Conservation (phyloP, 2,329 filamentous ascomycete genomes). For the Sporothrix euskadiensis region DNA sequence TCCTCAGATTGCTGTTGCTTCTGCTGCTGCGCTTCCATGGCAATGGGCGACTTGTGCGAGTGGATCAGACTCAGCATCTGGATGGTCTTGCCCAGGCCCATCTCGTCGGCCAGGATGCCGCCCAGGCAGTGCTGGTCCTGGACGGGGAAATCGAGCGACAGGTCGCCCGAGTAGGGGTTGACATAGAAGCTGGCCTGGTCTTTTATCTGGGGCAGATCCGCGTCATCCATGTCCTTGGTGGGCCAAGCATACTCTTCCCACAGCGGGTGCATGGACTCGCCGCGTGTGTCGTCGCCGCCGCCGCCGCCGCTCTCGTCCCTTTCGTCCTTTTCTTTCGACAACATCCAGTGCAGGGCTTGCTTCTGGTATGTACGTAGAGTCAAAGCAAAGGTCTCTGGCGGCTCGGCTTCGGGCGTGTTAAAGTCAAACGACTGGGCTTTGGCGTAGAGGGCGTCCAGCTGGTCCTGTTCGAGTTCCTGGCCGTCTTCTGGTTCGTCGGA, state of each 20-base stretch:
- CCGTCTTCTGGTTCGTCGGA: constrained; percentile 77
- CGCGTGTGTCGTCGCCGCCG: constrained; percentile 50
- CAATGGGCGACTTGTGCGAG: constrained; percentile 67
- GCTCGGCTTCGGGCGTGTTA: constrained; percentile 81
- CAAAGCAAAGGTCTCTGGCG: constrained; percentile 78
- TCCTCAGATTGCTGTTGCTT: constrained; percentile 25
- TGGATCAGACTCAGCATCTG: constrained; percentile 96
- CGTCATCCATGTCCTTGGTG: constrained; percentile 79
- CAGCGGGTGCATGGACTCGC: constrained; percentile 83
- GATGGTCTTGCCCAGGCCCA: constrained; percentile 97
- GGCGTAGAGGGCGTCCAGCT: constrained; percentile 88
- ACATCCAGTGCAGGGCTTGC: constrained; percentile 95
- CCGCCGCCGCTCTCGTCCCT: constrained; percentile 60
- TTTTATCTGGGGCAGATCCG: constrained; percentile 65
- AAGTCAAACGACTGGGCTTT: constrained; percentile 98
- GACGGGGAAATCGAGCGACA: constrained; percentile 85
- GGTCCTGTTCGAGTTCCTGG: constrained; percentile 89
- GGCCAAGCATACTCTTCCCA: constrained; percentile 98
- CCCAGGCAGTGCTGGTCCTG: constrained; percentile 95
- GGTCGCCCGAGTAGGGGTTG: constrained; percentile 93
- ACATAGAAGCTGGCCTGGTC: constrained; percentile 81
- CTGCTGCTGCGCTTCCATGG: constrained; percentile 43
- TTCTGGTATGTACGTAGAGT: constrained; percentile 88
- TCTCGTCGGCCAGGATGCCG: constrained; percentile 91
- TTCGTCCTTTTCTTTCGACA: constrained; percentile 84